A percentile compares a stretch with the other conserved stretches of the same genome.
phyloP scores from a whole-genome alignment of 2,329 filamentous ascomycete genomes.

The Drechslerella coelobrocha region DNA sequence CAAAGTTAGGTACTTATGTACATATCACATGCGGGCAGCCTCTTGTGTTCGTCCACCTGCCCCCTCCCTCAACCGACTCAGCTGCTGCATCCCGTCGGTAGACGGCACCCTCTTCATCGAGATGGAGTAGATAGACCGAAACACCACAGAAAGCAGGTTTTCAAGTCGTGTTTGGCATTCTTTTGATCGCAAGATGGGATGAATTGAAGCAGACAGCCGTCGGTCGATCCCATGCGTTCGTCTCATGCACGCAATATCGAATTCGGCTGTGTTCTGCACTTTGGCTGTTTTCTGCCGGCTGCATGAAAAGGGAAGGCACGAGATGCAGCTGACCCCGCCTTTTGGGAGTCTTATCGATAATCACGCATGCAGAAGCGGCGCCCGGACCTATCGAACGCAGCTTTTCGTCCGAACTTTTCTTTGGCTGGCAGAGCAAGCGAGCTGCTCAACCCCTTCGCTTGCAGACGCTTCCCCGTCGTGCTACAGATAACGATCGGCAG shows the following conservation, averaged over 20 bases:
- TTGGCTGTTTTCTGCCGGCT: neutral
- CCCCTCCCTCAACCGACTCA: neutral
- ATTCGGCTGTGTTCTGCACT: constrained; percentile 3
- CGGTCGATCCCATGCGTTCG: constrained; percentile 43
- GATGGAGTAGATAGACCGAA: too few relatives aligned
- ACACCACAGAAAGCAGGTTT: neutral
- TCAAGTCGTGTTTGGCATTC: too few relatives aligned
- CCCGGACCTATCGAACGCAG: constrained; percentile 44
- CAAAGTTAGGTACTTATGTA: neutral
- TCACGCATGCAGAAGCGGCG: constrained; percentile 3
- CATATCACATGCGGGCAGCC: neutral
- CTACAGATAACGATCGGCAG: too few relatives aligned
- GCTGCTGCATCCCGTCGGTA: neutral
- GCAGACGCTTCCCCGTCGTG: too few relatives aligned
- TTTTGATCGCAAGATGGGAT: neutral
- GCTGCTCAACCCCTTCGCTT: neutral
- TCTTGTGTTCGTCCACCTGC: neutral
- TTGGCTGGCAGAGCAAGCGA: neutral
- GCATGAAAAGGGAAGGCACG: constrained; percentile 2
- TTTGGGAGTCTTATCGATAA: constrained; percentile 37
- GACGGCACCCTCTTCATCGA: too few relatives aligned
- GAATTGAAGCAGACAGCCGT: neutral
- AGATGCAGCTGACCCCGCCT: constrained; percentile 51
- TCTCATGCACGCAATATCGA: constrained; percentile 37
- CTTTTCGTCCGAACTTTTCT: constrained; percentile 49